Evolutionary conservation across 23 red algal species (phyloP).

Genomic region (Agarophyton chilense): DNA sequence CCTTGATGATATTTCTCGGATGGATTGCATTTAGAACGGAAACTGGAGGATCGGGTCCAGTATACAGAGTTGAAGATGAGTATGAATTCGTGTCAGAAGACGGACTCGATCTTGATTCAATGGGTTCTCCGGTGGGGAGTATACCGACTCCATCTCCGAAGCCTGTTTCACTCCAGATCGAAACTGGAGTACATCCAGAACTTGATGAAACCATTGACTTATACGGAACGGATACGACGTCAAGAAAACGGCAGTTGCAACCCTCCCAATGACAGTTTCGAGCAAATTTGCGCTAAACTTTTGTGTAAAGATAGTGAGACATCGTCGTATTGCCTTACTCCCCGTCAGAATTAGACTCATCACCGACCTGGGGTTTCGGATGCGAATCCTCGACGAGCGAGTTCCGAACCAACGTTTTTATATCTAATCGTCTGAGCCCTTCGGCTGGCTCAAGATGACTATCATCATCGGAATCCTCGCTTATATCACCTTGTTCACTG

Average conservation of each 20-base stretch:
- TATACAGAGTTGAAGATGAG: slow-evolving; percentile 67
- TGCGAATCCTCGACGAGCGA: slow-evolving; percentile 15
- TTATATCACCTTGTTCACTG: not conserved
- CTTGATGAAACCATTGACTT: slow-evolving; percentile 52
- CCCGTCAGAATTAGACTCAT: slow-evolving; percentile 4
- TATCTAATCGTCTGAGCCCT: slow-evolving; percentile 36
- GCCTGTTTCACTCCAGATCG: not conserved
- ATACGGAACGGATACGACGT: slow-evolving; percentile 2
- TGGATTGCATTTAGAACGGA: slow-evolving; percentile 73
- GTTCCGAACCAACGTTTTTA: slow-evolving; percentile 43
- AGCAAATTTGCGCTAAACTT: not conserved
- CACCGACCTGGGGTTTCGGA: not conserved
- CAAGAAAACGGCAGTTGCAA: not conserved
- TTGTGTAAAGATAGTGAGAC: slow-evolving; percentile 32
- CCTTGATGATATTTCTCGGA: slow-evolving; percentile 56
- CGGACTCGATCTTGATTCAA: slow-evolving; percentile 54
- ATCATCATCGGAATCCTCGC: slow-evolving; percentile 54
- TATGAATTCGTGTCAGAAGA: slow-evolving; percentile 26
- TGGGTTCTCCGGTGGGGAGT: slow-evolving; percentile 60
- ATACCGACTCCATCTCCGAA: slow-evolving; percentile 36
- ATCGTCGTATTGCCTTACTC: not conserved
- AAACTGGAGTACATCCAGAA: not conserved
- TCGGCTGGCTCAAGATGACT: slow-evolving; percentile 45
- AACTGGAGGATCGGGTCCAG: slow-evolving; percentile 41
- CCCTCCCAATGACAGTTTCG: not conserved